Evolutionary conservation across 345 rosid genomes (phyloP).

Genomic region (Aethionema arabicum): DNA sequence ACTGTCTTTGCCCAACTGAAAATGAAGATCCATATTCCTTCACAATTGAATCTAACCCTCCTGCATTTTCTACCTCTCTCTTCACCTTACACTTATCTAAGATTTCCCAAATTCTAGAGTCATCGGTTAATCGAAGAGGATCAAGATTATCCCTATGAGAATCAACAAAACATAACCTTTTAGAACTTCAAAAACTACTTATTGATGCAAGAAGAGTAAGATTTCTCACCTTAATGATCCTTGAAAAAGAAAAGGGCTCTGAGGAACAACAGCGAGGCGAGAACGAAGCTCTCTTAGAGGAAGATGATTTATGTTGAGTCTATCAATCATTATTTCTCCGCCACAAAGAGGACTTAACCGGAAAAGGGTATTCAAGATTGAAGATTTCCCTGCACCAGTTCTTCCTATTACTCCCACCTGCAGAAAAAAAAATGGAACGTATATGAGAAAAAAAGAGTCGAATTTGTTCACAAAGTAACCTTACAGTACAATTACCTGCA

Average conservation of each 20-base stretch:
- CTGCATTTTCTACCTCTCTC: slow-evolving; percentile 71
- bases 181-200: not conserved
- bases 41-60: slow-evolving; percentile 64
- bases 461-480: slow-evolving; percentile 5
- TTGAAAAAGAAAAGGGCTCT: slow-evolving; percentile 82
- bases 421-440: not conserved
- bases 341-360: slow-evolving; percentile 62
- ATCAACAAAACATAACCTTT: not conserved
- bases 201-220: slow-evolving; percentile 6
- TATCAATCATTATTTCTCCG: slow-evolving; percentile 75
- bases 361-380: slow-evolving; percentile 82
- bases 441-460: slow-evolving; percentile 13
- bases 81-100: slow-evolving; percentile 80
- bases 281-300: slow-evolving; percentile 80
- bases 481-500: slow-evolving; percentile 47
- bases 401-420: slow-evolving; percentile 93
- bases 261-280: slow-evolving; percentile 80
- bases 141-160: slow-evolving; percentile 74
- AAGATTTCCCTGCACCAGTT: slow-evolving; percentile 96
- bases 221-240: slow-evolving; percentile 68
- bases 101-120: slow-evolving; percentile 62
- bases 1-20: slow-evolving; percentile 94
- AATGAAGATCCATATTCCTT: slow-evolving; percentile 69
- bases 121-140: slow-evolving; percentile 55
- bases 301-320: slow-evolving; percentile 54